These are phyloP conservation scores for Scheffersomyces ergatensis DNA, from an alignment of 805 yeast genomes.

Conservation along the genomic window DNA sequence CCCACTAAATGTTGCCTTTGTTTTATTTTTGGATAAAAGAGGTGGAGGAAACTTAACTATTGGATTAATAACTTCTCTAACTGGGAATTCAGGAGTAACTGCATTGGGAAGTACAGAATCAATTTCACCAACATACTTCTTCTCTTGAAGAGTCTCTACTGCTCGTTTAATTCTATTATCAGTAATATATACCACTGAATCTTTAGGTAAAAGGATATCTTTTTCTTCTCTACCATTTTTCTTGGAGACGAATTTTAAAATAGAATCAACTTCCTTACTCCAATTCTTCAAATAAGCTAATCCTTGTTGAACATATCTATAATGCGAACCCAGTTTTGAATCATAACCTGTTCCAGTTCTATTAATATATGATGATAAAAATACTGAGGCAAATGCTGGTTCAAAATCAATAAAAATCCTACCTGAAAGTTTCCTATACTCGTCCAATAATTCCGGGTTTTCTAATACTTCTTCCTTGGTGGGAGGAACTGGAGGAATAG, in stretches of 20 bases:
- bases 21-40: constrained; percentile 18
- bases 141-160: constrained; percentile 1
- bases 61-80: constrained; percentile 24
- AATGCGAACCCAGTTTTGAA: constrained; percentile 24
- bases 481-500: constrained; percentile 33
- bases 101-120: constrained; percentile 1
- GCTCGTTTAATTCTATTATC: constrained; percentile 13
- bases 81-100: constrained; percentile 5
- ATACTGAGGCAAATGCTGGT: constrained; percentile 27
- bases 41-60: constrained; percentile 29
- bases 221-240: constrained; percentile 1
- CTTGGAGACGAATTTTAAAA: constrained; percentile 12
- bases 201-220: constrained; percentile 7
- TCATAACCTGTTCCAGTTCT: constrained; percentile 23
- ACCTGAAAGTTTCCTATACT: constrained; percentile 14
- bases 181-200: constrained; percentile 10
- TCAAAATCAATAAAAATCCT: constrained; percentile 27
- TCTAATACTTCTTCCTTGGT: constrained; percentile 16
- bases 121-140: background rate
- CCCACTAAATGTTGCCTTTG: constrained; percentile 22
- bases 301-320: constrained; percentile 26
- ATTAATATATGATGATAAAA: constrained; percentile 27
- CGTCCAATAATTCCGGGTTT: constrained; percentile 16
- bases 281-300: constrained; percentile 28
- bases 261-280: constrained; percentile 29